Conservation (phyloP, 352 stramenopile species). For the Phytophthora uliginosa region DNA sequence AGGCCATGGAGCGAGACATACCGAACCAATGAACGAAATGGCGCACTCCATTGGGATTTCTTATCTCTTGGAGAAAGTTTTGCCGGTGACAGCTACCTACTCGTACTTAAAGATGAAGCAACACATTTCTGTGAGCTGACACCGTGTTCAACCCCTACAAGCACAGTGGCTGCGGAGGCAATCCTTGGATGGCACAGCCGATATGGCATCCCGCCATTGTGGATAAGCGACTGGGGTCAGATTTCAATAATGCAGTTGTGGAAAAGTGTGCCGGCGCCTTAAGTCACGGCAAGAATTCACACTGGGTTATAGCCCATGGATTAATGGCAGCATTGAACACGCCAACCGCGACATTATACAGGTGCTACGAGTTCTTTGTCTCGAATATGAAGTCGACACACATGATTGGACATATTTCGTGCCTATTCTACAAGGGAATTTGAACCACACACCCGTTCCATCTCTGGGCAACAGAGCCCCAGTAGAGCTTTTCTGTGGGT, state of each 20-base stretch:
- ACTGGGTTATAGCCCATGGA: slow-evolving; percentile 39
- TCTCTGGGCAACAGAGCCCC: slow-evolving; percentile 26
- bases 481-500: slow-evolving; percentile 33
- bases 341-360: slow-evolving; percentile 42
- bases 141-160: slow-evolving; percentile 21
- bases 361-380: slow-evolving; percentile 26
- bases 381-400: slow-evolving; percentile 29
- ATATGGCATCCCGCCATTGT: slow-evolving; percentile 30
- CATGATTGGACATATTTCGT: slow-evolving; percentile 30
- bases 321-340: slow-evolving; percentile 43
- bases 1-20: slow-evolving; percentile 19
- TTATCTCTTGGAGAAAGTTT: slow-evolving; percentile 13
- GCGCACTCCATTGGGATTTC: slow-evolving; percentile 19
- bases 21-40: slow-evolving; percentile 21
- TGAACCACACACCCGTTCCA: slow-evolving; percentile 42
- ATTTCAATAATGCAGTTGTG: slow-evolving; percentile 46
- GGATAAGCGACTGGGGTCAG: slow-evolving; percentile 33
- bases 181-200: slow-evolving; percentile 36
- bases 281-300: slow-evolving; percentile 33
- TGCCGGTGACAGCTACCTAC: slow-evolving; percentile 15
- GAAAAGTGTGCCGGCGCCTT: slow-evolving; percentile 18
- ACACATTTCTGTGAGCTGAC: slow-evolving; percentile 14
- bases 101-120: slow-evolving; percentile 26
- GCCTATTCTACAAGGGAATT: slow-evolving; percentile 29
- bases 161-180: slow-evolving; percentile 17